A percentile compares a stretch with the other conserved stretches of the same genome.
phyloP scores from a whole-genome alignment of 225 moss, liverwort and hornwort species.

The Pseudoscleropodium purum region DNA sequence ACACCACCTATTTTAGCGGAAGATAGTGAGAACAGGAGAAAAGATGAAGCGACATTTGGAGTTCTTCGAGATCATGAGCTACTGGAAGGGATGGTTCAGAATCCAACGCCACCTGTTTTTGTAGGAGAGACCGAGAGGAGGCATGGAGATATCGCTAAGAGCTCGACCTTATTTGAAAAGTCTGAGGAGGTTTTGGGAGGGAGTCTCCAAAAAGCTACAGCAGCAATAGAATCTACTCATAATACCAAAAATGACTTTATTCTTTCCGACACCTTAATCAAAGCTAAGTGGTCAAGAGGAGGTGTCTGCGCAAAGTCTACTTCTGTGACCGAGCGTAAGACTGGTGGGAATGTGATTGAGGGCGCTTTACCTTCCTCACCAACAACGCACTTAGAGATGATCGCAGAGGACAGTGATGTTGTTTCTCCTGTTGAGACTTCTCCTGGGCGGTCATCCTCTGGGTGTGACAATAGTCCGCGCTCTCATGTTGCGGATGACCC shows the following conservation, averaged over 20 bases:
- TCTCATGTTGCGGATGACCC: constrained; percentile 7
- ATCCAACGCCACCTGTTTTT: background rate
- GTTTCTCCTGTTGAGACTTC: constrained; percentile 8
- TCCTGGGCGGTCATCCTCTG: background rate
- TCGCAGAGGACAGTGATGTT: constrained; percentile 14
- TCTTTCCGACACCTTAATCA: background rate
- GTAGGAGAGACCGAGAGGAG: background rate
- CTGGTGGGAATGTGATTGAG: background rate
- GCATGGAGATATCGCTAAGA: background rate
- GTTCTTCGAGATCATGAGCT: background rate
- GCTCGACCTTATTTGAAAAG: background rate
- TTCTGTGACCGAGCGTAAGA: background rate
- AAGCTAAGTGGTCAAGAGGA: background rate
- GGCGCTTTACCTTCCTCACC: background rate
- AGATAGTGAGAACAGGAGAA: background rate
- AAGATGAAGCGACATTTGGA: background rate
- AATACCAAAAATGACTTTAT: background rate
- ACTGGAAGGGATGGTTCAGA: background rate
- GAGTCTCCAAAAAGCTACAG: background rate
- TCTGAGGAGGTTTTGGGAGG: background rate
- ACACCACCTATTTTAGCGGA: background rate
- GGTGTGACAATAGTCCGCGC: background rate
- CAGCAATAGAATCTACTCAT: background rate
- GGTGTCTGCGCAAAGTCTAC: background rate
- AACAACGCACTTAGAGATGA: constrained; percentile 7